Conservation (phyloP, 805 yeast genomes). For the Metschnikowia aberdeeniae region DNA sequence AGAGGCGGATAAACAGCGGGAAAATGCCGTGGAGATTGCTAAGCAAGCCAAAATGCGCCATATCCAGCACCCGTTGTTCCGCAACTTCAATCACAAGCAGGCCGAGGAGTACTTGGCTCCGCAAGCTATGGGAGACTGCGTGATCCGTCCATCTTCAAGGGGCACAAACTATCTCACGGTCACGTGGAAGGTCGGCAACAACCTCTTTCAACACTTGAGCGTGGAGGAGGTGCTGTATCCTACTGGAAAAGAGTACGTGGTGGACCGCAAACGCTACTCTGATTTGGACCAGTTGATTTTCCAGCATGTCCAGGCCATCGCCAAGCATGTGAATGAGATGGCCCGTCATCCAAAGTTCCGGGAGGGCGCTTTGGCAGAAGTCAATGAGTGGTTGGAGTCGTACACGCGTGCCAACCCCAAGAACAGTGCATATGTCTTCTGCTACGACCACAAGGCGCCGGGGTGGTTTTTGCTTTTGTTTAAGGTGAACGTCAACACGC, state of each 20-base stretch:
- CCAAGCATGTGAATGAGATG: slow-evolving; percentile 80
- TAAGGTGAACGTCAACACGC: slow-evolving; percentile 68
- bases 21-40: slow-evolving; percentile 57
- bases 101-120: slow-evolving; percentile 94
- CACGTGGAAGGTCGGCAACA: slow-evolving; percentile 94
- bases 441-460: slow-evolving; percentile 84
- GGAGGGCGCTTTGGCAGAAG: slow-evolving; percentile 73
- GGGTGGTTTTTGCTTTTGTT: slow-evolving; percentile 91
- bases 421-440: slow-evolving; percentile 85
- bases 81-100: slow-evolving; percentile 74
- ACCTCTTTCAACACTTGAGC: slow-evolving; percentile 86
- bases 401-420: slow-evolving; percentile 89
- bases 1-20: slow-evolving; percentile 55
- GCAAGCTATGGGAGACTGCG: slow-evolving; percentile 83
- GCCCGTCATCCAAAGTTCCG: slow-evolving; percentile 84
- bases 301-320: slow-evolving; percentile 79
- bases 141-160: slow-evolving; percentile 88
- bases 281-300: slow-evolving; percentile 93
- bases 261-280: slow-evolving; percentile 66
- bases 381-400: slow-evolving; percentile 79
- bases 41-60: slow-evolving; percentile 69
- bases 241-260: slow-evolving; percentile 54
- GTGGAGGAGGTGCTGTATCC: slow-evolving; percentile 71
- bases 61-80: slow-evolving; percentile 88
- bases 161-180: slow-evolving; percentile 86